Evolutionary conservation across 176 grass and related monocot genomes (phyloP).

Genomic region (Rhynchospora pubera): DNA sequence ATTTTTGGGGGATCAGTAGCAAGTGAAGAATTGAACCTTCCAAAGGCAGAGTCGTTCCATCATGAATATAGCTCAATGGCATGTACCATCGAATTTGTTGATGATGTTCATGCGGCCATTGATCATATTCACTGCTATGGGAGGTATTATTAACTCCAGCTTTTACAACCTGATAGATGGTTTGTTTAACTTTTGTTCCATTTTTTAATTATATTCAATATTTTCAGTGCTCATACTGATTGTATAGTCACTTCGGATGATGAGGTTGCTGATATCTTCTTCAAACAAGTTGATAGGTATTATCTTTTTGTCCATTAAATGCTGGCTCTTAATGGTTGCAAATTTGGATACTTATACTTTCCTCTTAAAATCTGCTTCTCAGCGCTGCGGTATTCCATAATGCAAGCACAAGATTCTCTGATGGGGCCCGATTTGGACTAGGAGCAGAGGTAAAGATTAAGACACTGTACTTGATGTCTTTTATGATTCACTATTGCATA

Average conservation of each 20-base stretch:
- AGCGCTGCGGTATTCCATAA: conserved; percentile 94
- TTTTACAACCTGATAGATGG: neutral
- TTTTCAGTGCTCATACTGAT: conserved; percentile 82
- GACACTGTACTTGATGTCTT: neutral
- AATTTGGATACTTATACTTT: neutral
- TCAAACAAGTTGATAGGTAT: conserved; percentile 85
- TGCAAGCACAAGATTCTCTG: conserved; percentile 89
- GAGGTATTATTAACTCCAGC: conserved; percentile 39
- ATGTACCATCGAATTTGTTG: conserved; percentile 79
- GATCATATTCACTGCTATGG: conserved; percentile 87
- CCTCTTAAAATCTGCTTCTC: neutral
- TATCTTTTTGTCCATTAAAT: conserved; percentile 6
- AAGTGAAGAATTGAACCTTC: conserved; percentile 34
- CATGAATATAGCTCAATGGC: conserved; percentile 83
- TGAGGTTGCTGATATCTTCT: conserved; percentile 60
- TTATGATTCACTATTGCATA: neutral
- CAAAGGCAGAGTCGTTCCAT: conserved; percentile 55
- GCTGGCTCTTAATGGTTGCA: neutral
- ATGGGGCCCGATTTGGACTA: conserved; percentile 92
- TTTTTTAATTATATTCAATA: conserved; percentile 5
- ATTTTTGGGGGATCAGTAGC: conserved; percentile 71
- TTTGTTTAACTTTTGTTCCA: neutral
- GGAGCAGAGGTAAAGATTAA: conserved; percentile 73
- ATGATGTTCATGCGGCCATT: conserved; percentile 76
- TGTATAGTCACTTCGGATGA: conserved; percentile 67